phyloP scores from a whole-genome alignment of 2,329 filamentous ascomycete species.

The Cyclaneusma minus region DNA sequence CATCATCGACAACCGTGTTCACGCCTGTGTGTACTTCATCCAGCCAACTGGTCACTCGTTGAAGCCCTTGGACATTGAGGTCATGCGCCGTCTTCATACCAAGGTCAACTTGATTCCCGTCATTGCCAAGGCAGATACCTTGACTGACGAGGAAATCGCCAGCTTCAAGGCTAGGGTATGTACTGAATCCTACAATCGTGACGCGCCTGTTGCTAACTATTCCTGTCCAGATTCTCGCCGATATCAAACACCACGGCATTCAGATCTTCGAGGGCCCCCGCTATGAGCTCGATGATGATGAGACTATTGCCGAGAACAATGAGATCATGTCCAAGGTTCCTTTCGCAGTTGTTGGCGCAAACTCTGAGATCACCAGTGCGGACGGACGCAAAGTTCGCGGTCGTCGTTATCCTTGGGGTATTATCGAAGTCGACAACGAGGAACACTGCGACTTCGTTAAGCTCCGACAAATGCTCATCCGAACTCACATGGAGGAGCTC shows the following conservation, averaged over 20 bases:
- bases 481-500: conserved; percentile 99
- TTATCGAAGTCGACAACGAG: conserved; percentile 98
- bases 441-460: conserved; percentile 99
- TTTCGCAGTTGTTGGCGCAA: conserved; percentile 94
- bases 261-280: conserved; percentile 98
- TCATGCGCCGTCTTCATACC: conserved; percentile 98
- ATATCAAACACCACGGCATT: conserved; percentile 94
- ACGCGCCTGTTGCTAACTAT: conserved; percentile 6
- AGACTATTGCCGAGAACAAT: conserved; percentile 99
- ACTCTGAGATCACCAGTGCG: conserved; percentile 77
- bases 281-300: conserved; percentile 97
- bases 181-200: conserved; percentile 9
- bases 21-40: conserved; percentile 99
- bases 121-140: conserved; percentile 94
- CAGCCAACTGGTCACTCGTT: conserved; percentile 96
- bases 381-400: conserved; percentile 94
- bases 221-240: conserved; percentile 81
- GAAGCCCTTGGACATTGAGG: conserved; percentile 97
- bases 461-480: conserved; percentile 98
- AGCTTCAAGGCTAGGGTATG: conserved; percentile 93
- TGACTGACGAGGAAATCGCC: conserved; percentile 90
- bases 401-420: conserved; percentile 93
- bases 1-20: conserved; percentile 98
- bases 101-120: conserved; percentile 99
- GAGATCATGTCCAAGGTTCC: conserved; percentile 99